Conservation (phyloP, 179 eudicot genomes). For the Beta macrorhiza region DNA sequence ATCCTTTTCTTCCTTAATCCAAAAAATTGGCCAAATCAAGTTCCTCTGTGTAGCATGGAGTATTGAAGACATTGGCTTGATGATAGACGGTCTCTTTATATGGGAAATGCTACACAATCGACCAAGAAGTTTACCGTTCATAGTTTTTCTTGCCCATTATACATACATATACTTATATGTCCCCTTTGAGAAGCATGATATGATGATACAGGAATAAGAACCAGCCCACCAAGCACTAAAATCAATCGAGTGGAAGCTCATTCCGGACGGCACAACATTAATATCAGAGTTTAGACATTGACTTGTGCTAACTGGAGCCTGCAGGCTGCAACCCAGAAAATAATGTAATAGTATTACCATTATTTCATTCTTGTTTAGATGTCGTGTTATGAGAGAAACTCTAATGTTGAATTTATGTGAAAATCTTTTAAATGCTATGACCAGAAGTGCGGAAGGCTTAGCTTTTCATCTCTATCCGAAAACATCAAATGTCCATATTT, state of each 20-base stretch:
- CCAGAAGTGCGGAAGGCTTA: no score
- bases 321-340: background rate
- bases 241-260: background rate
- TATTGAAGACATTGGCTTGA: background rate
- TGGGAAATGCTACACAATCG: background rate
- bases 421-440: no score
- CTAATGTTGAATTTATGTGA: no score
- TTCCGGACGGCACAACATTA: background rate
- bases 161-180: background rate
- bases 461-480: no score
- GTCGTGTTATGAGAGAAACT: background rate
- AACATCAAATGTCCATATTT: no score
- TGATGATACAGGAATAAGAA: background rate
- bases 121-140: background rate
- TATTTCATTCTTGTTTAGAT: background rate
- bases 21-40: background rate
- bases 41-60: background rate
- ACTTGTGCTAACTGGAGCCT: background rate
- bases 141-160: background rate
- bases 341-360: background rate
- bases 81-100: background rate
- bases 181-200: background rate
- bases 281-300: background rate
- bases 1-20: slow-evolving; percentile 69
- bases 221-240: background rate